These are phyloP conservation scores for Calonectria hawksworthii DNA, from an alignment of 2,329 filamentous ascomycete species.

Conservation along the genomic window DNA sequence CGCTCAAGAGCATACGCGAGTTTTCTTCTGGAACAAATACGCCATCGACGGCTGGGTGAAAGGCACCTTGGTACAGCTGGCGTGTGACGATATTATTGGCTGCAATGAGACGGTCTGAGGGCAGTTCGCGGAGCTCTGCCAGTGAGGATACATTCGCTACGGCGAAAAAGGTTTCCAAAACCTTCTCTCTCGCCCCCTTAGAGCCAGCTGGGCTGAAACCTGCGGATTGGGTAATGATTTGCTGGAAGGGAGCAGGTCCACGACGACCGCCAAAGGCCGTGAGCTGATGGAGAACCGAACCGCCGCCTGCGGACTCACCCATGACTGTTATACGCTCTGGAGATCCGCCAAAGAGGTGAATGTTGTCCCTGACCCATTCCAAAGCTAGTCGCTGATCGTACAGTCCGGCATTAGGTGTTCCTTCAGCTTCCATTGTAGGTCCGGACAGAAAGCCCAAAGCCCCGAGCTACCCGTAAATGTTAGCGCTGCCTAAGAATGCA, in stretches of 20 bases:
- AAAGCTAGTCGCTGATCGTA: constrained; percentile 58
- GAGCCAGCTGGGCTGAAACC: not conserved
- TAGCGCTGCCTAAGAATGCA: no score
- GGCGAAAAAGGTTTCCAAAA: not conserved
- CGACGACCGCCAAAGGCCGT: not conserved
- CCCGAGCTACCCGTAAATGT: constrained; percentile 41
- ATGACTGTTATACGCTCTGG: constrained; percentile 58
- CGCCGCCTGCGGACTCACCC: constrained; percentile 62
- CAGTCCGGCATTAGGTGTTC: constrained; percentile 53
- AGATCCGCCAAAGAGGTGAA: constrained; percentile 60
- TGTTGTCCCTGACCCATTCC: constrained; percentile 61
- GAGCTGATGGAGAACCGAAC: constrained; percentile 54
- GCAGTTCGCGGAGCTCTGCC: not conserved
- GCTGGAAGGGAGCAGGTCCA: not conserved
- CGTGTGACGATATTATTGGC: not conserved
- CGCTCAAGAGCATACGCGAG: not conserved
- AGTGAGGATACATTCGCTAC: not conserved
- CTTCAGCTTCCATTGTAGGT: constrained; percentile 50
- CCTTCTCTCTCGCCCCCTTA: not conserved
- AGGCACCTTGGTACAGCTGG: not conserved
- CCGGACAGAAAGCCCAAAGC: constrained; percentile 57
- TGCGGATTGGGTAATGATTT: not conserved
- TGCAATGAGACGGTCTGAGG: not conserved
- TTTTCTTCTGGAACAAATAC: not conserved
- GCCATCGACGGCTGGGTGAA: not conserved